phyloP scores from a whole-genome alignment of 495 filamentous ascomycete genomes.

The Aspergillus cristatus region DNA sequence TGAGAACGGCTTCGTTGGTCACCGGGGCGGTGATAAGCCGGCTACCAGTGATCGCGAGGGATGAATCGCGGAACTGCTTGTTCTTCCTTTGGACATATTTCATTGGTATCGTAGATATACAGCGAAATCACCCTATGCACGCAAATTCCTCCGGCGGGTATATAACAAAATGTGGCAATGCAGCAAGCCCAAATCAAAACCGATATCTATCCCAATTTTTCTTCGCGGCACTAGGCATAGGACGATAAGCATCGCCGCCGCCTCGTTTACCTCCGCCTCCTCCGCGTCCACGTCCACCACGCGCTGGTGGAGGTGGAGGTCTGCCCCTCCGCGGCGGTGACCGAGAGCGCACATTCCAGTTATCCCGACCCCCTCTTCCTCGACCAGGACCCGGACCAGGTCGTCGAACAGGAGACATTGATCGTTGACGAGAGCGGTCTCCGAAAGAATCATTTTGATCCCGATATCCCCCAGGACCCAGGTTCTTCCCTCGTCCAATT shows the following conservation, averaged over 20 bases:
- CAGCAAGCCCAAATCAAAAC: too few relatives aligned
- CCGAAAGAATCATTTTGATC: constrained; percentile 13
- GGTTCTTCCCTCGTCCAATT: constrained; percentile 15
- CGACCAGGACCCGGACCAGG: constrained; percentile 12
- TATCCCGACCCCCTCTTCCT: constrained; percentile 5
- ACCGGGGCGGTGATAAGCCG: constrained; percentile 12
- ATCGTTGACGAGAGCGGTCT: constrained; percentile 16
- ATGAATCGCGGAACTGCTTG: neutral
- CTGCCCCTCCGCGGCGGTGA: constrained; percentile 7
- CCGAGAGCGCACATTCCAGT: constrained; percentile 11
- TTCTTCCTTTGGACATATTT: too few relatives aligned
- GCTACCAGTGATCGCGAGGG: constrained; percentile 6
- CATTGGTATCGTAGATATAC: too few relatives aligned
- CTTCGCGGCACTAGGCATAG: constrained; percentile 27
- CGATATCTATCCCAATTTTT: constrained; percentile 27
- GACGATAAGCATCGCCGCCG: constrained; percentile 20
- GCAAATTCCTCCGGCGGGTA: too few relatives aligned
- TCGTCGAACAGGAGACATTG: constrained; percentile 15
- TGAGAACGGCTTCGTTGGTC: constrained; percentile 52
- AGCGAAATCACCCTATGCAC: too few relatives aligned
- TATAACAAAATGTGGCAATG: too few relatives aligned
- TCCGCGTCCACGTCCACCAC: constrained; percentile 11
- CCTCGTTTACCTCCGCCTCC: constrained; percentile 10
- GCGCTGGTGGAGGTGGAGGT: constrained; percentile 1
- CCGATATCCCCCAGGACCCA: constrained; percentile 8